These are phyloP conservation scores for Berkeleyomyces rouxiae DNA, from an alignment of 2,329 filamentous ascomycete species.

Conservation along the genomic window DNA sequence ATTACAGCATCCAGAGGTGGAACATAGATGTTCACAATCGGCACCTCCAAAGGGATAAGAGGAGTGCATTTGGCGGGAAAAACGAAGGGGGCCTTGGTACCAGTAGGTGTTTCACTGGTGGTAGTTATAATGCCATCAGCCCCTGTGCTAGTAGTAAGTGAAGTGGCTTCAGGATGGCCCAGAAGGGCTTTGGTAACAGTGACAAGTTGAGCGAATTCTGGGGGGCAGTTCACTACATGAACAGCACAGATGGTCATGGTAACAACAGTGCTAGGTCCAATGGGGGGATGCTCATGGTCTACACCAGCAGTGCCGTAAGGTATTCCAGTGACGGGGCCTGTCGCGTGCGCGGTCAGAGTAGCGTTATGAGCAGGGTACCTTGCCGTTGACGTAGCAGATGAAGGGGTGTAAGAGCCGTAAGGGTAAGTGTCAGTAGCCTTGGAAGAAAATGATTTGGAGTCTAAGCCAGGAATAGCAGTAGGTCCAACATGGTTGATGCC, in stretches of 20 bases:
- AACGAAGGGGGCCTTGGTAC: not conserved
- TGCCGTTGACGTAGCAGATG: not conserved
- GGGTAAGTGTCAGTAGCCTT: slow-evolving; percentile 1
- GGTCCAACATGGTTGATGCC: not conserved
- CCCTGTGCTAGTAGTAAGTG: not conserved
- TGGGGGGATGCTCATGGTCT: slow-evolving; percentile 16
- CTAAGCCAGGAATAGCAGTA: not conserved
- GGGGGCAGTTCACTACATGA: slow-evolving; percentile 25
- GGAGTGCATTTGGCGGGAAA: slow-evolving; percentile 8
- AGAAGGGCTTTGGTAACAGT: slow-evolving; percentile 17
- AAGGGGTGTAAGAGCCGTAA: not conserved
- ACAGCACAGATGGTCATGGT: slow-evolving; percentile 24
- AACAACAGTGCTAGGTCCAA: slow-evolving; percentile 18
- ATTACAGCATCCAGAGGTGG: not conserved
- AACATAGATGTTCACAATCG: slow-evolving; percentile 10
- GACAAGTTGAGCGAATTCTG: slow-evolving; percentile 21
- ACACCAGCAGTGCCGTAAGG: not conserved
- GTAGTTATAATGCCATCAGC: not conserved
- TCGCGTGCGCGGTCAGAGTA: not conserved
- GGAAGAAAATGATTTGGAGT: not conserved
- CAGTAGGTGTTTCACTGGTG: not conserved
- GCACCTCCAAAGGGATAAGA: slow-evolving; percentile 1
- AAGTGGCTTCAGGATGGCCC: not conserved
- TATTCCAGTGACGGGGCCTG: slow-evolving; percentile 13
- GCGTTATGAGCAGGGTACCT: not conserved